phyloP scores from a whole-genome alignment of 805 yeast species.

The Starmerella apicola region DNA sequence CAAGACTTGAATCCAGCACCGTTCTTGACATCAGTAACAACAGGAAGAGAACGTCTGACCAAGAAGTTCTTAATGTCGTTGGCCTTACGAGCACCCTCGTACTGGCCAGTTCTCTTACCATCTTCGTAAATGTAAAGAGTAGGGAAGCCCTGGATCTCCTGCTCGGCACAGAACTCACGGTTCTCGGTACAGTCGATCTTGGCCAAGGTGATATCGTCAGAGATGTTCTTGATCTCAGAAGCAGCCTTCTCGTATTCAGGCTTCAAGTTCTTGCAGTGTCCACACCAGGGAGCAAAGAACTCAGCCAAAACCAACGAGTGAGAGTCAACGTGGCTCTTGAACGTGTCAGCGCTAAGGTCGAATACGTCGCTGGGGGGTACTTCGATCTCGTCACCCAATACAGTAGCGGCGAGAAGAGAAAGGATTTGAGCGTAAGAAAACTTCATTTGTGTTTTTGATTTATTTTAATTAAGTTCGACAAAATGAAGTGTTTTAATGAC shows the following conservation, averaged over 20 bases:
- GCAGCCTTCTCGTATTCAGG: constrained; percentile 29
- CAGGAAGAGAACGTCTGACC: constrained; percentile 72
- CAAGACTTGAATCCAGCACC: constrained; percentile 40
- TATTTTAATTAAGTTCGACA: background rate
- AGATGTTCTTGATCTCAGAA: constrained; percentile 10
- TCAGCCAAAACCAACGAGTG: constrained; percentile 75
- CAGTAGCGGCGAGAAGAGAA: constrained; percentile 32
- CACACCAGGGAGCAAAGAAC: constrained; percentile 98
- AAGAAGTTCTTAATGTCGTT: constrained; percentile 65
- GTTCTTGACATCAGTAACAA: constrained; percentile 42
- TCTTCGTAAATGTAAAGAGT: constrained; percentile 60
- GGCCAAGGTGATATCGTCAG: constrained; percentile 37
- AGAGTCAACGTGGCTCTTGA: constrained; percentile 49
- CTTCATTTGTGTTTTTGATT: constrained; percentile 27
- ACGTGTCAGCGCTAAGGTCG: constrained; percentile 54
- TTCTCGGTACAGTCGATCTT: constrained; percentile 84
- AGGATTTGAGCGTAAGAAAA: constrained; percentile 27
- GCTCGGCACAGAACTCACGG: constrained; percentile 53
- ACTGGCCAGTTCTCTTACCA: constrained; percentile 40
- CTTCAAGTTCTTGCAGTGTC: constrained; percentile 51
- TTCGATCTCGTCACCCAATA: constrained; percentile 49
- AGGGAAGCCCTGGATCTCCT: constrained; percentile 68
- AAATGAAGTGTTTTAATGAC: background rate
- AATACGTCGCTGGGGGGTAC: constrained; percentile 70
- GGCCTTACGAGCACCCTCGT: constrained; percentile 75